Base-by-base conservation (phyloP, 176 grass and related monocot genomes). In the Oryza nivara region DNA sequence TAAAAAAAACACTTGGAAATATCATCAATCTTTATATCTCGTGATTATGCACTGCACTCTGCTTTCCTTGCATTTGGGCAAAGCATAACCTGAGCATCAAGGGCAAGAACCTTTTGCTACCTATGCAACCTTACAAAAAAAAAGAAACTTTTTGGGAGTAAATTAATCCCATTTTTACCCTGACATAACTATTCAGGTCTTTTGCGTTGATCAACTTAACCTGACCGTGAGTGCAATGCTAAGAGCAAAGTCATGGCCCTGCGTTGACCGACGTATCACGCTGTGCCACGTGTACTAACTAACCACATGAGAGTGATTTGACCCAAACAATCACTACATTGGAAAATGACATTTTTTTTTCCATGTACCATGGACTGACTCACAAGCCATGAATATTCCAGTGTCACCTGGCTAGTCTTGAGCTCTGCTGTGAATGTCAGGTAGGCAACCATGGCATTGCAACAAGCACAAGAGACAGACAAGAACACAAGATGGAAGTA, bases 361-460 rank as follows among this genome's bases (percentile, higher is more conserved):
- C 32, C 16, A 47, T 79, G 60, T 45, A 30, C 28, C 68, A 82
- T 36, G 74, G 25, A 43, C 65, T 16, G 12, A 10, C 3, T 40
- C 40, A 64, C 67, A 89, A 82, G 86, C 63, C 49, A 86, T 74
- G 80, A 61, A 82, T 87, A 94, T 97, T 86, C 89, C 30, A 75
- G 40, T 15, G 38, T 35, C 80, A 84, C 82, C 64, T 83, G 75
- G 80, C 75, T 47, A 87, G 41, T 10, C 36, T 46, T 73, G 23
- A 77, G 78, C 73, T 56, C 78, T 89, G 56, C 73, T 73, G 67
- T 15, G 28, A 26, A 36, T 10, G 52, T 74, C 51, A n/a, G 75
- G 82, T 77, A 61, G 88, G 81, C 69, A 73, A 76, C 34, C 34
- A 83, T 23, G 49, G 28, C 58, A 83, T 23, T 36, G 28, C 58